Conservation (phyloP, 371 early-diverging fungal species). For the Saksenaea vasiformis region DNA sequence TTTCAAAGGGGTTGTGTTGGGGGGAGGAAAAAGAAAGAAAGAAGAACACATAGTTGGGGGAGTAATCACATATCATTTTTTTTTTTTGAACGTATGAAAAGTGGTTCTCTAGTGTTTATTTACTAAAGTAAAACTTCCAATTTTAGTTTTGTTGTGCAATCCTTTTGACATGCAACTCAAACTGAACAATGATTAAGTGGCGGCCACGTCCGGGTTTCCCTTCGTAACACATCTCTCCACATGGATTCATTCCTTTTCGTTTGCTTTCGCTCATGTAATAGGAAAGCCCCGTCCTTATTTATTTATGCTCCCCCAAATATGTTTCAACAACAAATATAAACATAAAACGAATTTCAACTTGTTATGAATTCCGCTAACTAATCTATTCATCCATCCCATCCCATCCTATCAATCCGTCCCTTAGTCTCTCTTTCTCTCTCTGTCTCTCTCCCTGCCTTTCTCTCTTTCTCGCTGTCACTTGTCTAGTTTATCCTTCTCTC, state of each 20-base stretch:
- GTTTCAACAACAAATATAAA: slow-evolving; percentile 4
- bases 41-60: background rate
- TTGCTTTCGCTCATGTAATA: background rate
- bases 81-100: slow-evolving; percentile 2
- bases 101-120: background rate
- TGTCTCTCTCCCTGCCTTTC: too few relatives aligned
- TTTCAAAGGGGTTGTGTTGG: background rate
- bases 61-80: slow-evolving; percentile 2
- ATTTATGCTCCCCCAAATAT: background rate
- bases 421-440: background rate
- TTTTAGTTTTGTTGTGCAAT: slow-evolving; percentile 1
- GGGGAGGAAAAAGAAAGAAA: background rate
- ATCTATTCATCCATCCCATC: too few relatives aligned
- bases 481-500: background rate
- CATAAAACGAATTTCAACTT: background rate
- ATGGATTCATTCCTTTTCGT: slow-evolving; percentile 5
- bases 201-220: background rate
- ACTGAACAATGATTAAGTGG: slow-evolving; percentile 6
- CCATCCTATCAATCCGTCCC: background rate
- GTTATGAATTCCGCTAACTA: too few relatives aligned
- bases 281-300: background rate
- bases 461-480: background rate
- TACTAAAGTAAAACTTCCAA: background rate
- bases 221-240: slow-evolving; percentile 1
- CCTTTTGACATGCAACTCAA: slow-evolving; percentile 1